Percentiles rank a stretch among this genome's conserved stretches.
Conservation (phyloP, 2,329 filamentous ascomycete genomes). For the Trichoderma koningii region DNA sequence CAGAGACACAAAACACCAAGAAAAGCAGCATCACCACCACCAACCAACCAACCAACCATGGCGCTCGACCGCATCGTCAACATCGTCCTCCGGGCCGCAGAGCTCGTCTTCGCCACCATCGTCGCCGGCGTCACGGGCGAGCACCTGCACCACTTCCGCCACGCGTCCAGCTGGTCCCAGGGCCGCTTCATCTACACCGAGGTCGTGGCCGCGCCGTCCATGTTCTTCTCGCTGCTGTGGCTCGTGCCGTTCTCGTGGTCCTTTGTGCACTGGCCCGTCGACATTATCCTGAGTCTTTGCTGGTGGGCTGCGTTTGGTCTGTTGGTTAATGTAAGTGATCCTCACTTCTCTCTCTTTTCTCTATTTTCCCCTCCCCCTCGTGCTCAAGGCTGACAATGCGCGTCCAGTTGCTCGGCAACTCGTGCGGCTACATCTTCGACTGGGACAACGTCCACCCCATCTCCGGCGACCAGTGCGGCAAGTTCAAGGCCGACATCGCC, state of each 20-base stretch:
- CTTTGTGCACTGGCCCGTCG: slow-evolving; percentile 71
- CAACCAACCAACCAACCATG: slow-evolving; percentile 34
- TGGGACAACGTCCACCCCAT: slow-evolving; percentile 58
- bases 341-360: no score
- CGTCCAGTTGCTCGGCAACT: slow-evolving; percentile 46
- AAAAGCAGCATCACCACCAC: not conserved
- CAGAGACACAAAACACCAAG: not conserved
- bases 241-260: slow-evolving; percentile 68
- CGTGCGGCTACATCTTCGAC: slow-evolving; percentile 60
- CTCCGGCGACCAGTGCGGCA: slow-evolving; percentile 57
- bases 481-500: slow-evolving; percentile 70
- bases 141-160: slow-evolving; percentile 58
- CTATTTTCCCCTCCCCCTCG: no score
- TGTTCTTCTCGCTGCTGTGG: slow-evolving; percentile 71
- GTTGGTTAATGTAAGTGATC: slow-evolving; percentile 61
- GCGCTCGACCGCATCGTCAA: slow-evolving; percentile 46
- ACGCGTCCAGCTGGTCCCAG: slow-evolving; percentile 53
- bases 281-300: slow-evolving; percentile 66
- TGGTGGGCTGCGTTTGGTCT: slow-evolving; percentile 73
- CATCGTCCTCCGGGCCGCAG: slow-evolving; percentile 43
- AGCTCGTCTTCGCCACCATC: slow-evolving; percentile 71
- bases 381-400: no score
- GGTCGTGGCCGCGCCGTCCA: slow-evolving; percentile 67
- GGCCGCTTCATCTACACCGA: slow-evolving; percentile 75
- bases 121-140: slow-evolving; percentile 69